Conservation (phyloP, 1,139 yeast genomes). For the Blastobotrys proliferans region DNA sequence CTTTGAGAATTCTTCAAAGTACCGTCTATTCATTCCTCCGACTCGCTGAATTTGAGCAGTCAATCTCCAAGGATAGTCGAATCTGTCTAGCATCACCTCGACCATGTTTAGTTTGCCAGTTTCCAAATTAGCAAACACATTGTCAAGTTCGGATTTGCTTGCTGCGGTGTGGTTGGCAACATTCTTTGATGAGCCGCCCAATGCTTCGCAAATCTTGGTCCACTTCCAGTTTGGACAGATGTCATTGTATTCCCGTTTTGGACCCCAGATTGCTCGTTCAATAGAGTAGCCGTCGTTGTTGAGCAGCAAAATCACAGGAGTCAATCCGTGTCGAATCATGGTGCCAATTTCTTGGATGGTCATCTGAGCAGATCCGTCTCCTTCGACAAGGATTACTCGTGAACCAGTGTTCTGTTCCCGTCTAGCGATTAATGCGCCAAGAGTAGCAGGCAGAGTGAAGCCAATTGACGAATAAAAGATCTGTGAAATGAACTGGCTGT, state of each 20-base stretch:
- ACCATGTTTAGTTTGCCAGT: constrained; percentile 44
- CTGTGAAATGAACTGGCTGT: constrained; percentile 54
- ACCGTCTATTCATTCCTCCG: constrained; percentile 25
- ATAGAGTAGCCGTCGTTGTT: constrained; percentile 86
- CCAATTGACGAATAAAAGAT: constrained; percentile 81
- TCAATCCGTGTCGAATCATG: constrained; percentile 53
- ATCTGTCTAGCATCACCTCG: constrained; percentile 54
- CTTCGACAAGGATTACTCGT: constrained; percentile 68
- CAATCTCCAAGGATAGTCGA: constrained; percentile 61
- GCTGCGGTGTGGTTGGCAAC: constrained; percentile 19
- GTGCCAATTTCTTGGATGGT: constrained; percentile 72
- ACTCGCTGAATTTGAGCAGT: constrained; percentile 27
- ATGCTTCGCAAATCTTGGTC: constrained; percentile 58
- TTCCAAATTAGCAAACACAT: constrained; percentile 37
- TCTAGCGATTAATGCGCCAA: constrained; percentile 72
- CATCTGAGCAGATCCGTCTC: constrained; percentile 93
- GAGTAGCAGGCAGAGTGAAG: constrained; percentile 76
- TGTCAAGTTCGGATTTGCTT: constrained; percentile 33
- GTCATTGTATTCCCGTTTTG: constrained; percentile 71
- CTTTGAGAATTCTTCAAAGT: constrained; percentile 25
- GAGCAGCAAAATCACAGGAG: constrained; percentile 62
- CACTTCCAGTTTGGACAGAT: constrained; percentile 77
- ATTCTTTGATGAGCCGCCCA: constrained; percentile 57
- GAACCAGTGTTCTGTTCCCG: constrained; percentile 45
- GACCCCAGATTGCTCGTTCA: constrained; percentile 79